Evolutionary conservation across 2,329 filamentous ascomycete species (phyloP).

Genomic region (Trichoderma sp.): DNA sequence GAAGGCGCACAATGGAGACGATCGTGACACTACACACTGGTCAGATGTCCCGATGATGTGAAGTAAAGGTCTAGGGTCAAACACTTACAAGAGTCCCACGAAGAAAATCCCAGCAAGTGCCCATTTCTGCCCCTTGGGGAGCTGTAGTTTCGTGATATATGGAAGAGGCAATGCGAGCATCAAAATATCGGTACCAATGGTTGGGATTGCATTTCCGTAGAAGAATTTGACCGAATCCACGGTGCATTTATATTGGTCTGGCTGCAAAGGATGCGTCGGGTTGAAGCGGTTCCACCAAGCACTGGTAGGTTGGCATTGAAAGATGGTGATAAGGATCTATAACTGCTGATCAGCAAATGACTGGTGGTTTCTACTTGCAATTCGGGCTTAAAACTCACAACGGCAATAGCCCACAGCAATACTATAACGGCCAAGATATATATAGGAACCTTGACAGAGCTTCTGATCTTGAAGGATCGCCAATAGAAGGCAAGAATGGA

Average conservation of each 20-base stretch:
- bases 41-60: background rate
- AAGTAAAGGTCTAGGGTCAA: background rate
- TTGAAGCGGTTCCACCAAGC: slow-evolving; percentile 25
- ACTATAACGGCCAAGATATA: slow-evolving; percentile 21
- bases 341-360: background rate
- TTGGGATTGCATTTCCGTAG: slow-evolving; percentile 29
- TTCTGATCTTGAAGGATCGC: slow-evolving; percentile 25
- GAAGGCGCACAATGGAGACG: slow-evolving; percentile 22
- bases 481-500: slow-evolving; percentile 29
- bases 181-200: slow-evolving; percentile 29
- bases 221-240: slow-evolving; percentile 27
- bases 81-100: slow-evolving; percentile 27
- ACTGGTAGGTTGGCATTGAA: slow-evolving; percentile 23
- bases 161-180: slow-evolving; percentile 31
- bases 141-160: slow-evolving; percentile 28
- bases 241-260: slow-evolving; percentile 20
- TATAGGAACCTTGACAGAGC: slow-evolving; percentile 24
- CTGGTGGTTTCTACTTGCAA: background rate
- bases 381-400: slow-evolving; percentile 20
- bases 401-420: slow-evolving; percentile 23
- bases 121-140: slow-evolving; percentile 26
- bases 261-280: slow-evolving; percentile 18
- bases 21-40: slow-evolving; percentile 17
- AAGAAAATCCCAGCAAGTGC: slow-evolving; percentile 27
- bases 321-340: slow-evolving; percentile 22